phyloP scores from a whole-genome alignment of 768 basidiomycete species.

The Panaeolus papilionaceus region DNA sequence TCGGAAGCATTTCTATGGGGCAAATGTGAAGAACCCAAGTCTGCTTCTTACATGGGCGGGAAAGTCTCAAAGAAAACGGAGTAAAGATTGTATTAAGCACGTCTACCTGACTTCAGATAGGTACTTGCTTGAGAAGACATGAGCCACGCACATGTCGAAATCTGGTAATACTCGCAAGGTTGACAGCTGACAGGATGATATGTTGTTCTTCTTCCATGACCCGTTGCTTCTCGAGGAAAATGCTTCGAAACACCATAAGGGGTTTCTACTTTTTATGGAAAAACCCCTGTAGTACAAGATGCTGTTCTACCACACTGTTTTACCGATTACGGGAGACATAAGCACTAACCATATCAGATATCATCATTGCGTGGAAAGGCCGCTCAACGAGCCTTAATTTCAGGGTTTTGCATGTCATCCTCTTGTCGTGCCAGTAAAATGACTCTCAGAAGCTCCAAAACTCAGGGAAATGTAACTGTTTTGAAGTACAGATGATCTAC shows the following conservation, averaged over 20 bases:
- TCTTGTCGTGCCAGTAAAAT: slow-evolving; percentile 14
- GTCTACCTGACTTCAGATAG: slow-evolving; percentile 9
- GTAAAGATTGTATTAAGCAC: slow-evolving; percentile 2
- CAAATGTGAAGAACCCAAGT: background rate
- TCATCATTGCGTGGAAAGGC: background rate
- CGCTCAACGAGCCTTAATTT: background rate
- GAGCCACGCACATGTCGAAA: background rate
- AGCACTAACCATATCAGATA: slow-evolving; percentile 2
- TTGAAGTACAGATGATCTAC: background rate
- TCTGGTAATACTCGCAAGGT: background rate
- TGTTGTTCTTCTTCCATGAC: slow-evolving; percentile 1
- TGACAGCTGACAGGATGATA: slow-evolving; percentile 9
- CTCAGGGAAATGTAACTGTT: background rate
- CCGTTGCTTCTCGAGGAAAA: background rate
- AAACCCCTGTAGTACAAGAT: background rate
- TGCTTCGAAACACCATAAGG: background rate
- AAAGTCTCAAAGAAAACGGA: background rate
- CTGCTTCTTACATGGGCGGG: background rate
- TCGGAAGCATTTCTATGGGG: background rate
- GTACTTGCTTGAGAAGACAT: background rate
- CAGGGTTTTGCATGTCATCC: background rate
- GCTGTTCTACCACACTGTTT: background rate
- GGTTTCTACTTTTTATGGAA: background rate
- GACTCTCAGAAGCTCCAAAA: slow-evolving; percentile 2
- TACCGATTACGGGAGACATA: background rate